phyloP scores from a whole-genome alignment of 2,329 filamentous ascomycete genomes.

The Xylogone sp. region DNA sequence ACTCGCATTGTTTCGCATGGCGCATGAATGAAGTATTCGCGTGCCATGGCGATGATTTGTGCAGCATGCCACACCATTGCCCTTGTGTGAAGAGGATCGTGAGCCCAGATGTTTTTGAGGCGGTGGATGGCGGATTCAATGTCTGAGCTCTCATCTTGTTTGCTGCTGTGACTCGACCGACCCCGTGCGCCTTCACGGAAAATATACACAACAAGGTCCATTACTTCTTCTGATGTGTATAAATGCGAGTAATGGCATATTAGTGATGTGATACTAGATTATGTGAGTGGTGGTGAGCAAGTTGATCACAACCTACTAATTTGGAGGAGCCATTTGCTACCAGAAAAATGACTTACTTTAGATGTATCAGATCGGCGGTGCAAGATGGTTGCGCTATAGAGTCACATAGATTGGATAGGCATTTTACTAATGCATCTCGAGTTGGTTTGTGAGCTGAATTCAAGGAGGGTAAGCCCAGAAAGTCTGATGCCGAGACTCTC shows the following conservation, averaged over 20 bases:
- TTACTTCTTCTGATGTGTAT: neutral
- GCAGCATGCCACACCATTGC: neutral
- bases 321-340: neutral
- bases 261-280: neutral
- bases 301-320: neutral
- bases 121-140: neutral
- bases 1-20: neutral
- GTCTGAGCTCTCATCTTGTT: neutral
- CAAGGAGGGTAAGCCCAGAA: neutral
- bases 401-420: neutral
- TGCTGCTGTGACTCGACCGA: neutral
- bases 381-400: neutral
- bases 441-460: neutral
- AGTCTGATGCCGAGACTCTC: neutral
- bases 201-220: conserved; percentile 2
- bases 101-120: neutral
- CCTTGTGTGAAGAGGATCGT: neutral
- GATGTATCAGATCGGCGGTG: neutral
- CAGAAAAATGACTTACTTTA: neutral
- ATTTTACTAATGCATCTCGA: neutral
- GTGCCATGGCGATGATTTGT: neutral
- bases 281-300: too few species aligned
- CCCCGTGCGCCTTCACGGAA: neutral
- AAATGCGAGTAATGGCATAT: neutral
- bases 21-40: neutral